Evolutionary conservation across 192 early-diverging fungal species (phyloP), one percentile per base, ranked within the genome.

Genomic region (Phycomyces nitens): DNA sequence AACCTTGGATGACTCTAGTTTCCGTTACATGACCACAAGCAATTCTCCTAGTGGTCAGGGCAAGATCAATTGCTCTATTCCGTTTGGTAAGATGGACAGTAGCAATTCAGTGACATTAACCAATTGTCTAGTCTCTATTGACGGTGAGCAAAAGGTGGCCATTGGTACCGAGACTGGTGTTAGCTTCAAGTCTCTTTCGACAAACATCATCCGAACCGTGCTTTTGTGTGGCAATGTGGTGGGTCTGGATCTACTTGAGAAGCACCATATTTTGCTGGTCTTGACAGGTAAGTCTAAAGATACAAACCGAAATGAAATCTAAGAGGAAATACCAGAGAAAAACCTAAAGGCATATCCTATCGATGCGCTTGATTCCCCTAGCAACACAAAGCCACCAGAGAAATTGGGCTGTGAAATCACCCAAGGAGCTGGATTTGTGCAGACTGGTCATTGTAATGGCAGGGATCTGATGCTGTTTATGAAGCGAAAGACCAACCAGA

Each of bases 81-180:
- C 77, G 4, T 80, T 76, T 47, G 76, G 60, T 59, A 59, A 5
- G 57, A 14, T 18, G 2, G 11, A 47, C 18, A 47, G 44, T 11
- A n/a, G 3, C 3, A 14, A 14, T 47, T 14, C 11, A 47, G 3
- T n/a, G 3, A 18, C 12, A 47, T 47, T 11, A n/a, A 47, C 44
- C 7, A n/a, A 34, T 34, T 2, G 29, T 34, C 16, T 56, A 59
- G 41, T 69, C 8, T 43, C 59, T 11, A 27, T 53, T 21, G 52
- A 43, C 26, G 75, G 80, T 51, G 81, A 82, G 60, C 78, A 79
- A 8, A 69, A 84, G 43, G 79, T 96, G 44, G 82, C 92, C 14
- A 74, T 97, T 34, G 95, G 92, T 55, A 92, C 94, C 0, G 94
- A 97, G 44, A 73, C 80, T 11, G 95, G 95, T 18, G 76, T 97